Evolutionary conservation across 257 asterid species (phyloP), one percentile per base, ranked within the genome.

Genomic region (Fraxinus excelsior): DNA sequence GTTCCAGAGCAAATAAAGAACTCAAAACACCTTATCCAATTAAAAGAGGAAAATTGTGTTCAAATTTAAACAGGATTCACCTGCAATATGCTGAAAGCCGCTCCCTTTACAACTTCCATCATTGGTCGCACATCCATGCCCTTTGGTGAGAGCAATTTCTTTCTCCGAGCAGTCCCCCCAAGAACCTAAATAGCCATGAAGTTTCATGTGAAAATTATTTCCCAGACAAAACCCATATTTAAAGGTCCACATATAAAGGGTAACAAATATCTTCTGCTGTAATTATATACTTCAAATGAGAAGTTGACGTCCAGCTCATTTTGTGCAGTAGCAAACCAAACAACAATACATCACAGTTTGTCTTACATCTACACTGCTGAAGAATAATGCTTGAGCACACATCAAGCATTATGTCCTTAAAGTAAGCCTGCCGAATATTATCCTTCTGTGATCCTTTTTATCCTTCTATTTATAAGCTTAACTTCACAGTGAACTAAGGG

Each of bases 31-130:
- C 42, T 35, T 32, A 31, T 70, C 38, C 28, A 75, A 44, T 46
- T 74, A 71, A 77, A 12, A 74, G 7, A 49, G 29, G 73, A 37
- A 77, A 78, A 49, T 28, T 68, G 78, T 49, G 38, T 38, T 46
- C 51, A 71, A 70, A 32, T 32, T 34, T 78, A 65, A 26, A 78
- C 14, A 75, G 14, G 74, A 23, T 72, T 76, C 75, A 93, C 99
- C 94, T 96, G 99, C 84, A 96, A 88, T 83, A 96, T 96, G 31
- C 87, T 78, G 81, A 96, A 96, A 72, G 98, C 96, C 58, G 99
- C 97, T 79, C 92, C 98, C 76, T 96, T 96, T 11, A 93, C 99
- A 18, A 96, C 99, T 86, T 96, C 97, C 99, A 96, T 96, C 99
- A 96, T 96, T 28, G 99, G 99, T 29, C 99, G 91, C 62, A 93